These are phyloP conservation scores for Mycena floridula DNA, from an alignment of 768 basidiomycete species.

Conservation along the genomic window DNA sequence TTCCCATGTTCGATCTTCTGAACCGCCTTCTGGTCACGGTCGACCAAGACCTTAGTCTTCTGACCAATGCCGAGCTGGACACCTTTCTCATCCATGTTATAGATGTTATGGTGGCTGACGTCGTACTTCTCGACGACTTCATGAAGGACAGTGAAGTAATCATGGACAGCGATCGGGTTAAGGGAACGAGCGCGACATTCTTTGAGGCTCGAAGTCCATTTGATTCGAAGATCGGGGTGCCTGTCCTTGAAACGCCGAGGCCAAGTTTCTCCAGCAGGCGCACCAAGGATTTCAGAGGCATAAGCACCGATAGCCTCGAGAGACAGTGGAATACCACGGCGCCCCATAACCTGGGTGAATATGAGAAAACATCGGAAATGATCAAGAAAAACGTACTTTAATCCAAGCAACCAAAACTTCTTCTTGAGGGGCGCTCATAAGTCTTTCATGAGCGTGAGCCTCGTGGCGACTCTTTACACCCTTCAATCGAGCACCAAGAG, in stretches of 20 bases:
- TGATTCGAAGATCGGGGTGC: slow-evolving; percentile 18
- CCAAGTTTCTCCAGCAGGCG: slow-evolving; percentile 11
- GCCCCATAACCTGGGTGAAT: slow-evolving; percentile 5
- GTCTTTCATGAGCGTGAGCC: slow-evolving; percentile 13
- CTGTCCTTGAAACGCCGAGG: slow-evolving; percentile 8
- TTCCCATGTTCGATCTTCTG: background rate
- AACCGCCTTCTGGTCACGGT: slow-evolving; percentile 4
- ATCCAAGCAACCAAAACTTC: slow-evolving; percentile 19
- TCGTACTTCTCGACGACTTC: slow-evolving; percentile 6
- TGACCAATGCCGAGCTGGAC: slow-evolving; percentile 4
- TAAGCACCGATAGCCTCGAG: slow-evolving; percentile 7
- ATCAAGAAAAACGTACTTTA: slow-evolving; percentile 4
- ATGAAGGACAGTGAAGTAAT: slow-evolving; percentile 13
- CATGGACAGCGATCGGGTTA: slow-evolving; percentile 13
- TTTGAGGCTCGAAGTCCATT: slow-evolving; percentile 17
- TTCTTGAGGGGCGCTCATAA: slow-evolving; percentile 14
- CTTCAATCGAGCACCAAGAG: slow-evolving; percentile 1
- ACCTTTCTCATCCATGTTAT: slow-evolving; percentile 11
- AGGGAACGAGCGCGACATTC: slow-evolving; percentile 14
- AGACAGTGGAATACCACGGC: slow-evolving; percentile 14
- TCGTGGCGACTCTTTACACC: background rate
- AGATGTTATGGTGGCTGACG: slow-evolving; percentile 5
- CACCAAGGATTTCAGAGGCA: slow-evolving; percentile 10
- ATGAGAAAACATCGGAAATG: background rate
- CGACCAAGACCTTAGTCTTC: slow-evolving; percentile 3